These are phyloP conservation scores for Ganoderma boninense DNA, from an alignment of 1,284 basidiomycete species.

Conservation along the genomic window DNA sequence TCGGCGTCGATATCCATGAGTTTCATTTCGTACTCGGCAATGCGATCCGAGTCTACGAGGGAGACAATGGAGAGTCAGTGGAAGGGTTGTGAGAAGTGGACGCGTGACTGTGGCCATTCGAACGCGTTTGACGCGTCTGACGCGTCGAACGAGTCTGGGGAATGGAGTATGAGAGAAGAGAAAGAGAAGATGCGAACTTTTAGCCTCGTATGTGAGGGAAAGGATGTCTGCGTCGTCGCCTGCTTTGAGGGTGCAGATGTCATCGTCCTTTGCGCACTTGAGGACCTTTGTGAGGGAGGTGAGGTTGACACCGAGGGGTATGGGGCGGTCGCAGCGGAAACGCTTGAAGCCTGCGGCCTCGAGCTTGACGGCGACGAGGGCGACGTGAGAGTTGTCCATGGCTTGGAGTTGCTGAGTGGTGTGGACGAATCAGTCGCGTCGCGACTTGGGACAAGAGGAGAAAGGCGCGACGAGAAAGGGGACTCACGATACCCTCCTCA, in stretches of 20 bases:
- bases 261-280: constrained; percentile 97
- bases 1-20: constrained; percentile 99
- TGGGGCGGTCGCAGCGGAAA: constrained; percentile 96
- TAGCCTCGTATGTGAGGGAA: constrained; percentile 91
- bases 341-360: constrained; percentile 82
- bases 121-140: not conserved
- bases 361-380: constrained; percentile 89
- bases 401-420: constrained; percentile 75
- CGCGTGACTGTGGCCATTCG: not conserved
- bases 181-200: constrained; percentile 63
- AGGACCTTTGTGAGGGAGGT: constrained; percentile 94
- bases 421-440: not conserved
- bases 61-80: not conserved
- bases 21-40: constrained; percentile 99
- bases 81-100: not conserved
- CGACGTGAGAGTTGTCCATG: constrained; percentile 99
- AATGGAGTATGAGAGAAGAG: not conserved
- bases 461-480: not conserved
- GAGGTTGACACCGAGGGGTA: constrained; percentile 94
- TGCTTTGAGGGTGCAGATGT: constrained; percentile 92
- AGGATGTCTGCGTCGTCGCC: constrained; percentile 92
- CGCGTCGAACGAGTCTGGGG: not conserved
- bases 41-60: constrained; percentile 84
- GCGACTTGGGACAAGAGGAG: not conserved
- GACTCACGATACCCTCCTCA: constrained; percentile 90